Conservation (phyloP, 306 rosid genomes). For the Quercus ilex region DNA sequence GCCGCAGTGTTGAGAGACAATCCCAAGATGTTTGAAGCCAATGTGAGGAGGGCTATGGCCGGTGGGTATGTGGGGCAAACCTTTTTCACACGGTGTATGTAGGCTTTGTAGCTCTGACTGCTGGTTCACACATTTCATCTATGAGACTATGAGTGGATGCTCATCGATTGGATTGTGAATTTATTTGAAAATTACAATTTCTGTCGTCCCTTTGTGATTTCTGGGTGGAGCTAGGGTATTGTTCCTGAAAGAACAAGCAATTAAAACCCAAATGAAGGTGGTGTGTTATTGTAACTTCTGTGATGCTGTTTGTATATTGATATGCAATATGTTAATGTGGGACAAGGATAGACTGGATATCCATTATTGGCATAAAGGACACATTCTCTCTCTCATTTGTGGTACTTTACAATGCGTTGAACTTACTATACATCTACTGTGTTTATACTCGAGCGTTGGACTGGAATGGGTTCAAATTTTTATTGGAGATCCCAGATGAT, state of each 20-base stretch:
- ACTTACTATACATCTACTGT: no score
- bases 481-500: no score
- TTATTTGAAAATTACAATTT: slow-evolving; percentile 28
- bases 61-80: slow-evolving; percentile 93
- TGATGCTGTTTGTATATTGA: slow-evolving; percentile 25
- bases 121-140: slow-evolving; percentile 28
- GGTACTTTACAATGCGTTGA: no score
- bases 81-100: slow-evolving; percentile 71
- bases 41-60: slow-evolving; percentile 87
- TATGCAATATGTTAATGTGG: slow-evolving; percentile 10
- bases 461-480: no score
- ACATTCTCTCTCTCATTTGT: no score
- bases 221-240: slow-evolving; percentile 31
- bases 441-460: no score
- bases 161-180: slow-evolving; percentile 47
- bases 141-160: slow-evolving; percentile 36
- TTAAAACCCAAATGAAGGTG: slow-evolving; percentile 31
- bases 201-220: slow-evolving; percentile 24
- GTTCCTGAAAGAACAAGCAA: slow-evolving; percentile 23
- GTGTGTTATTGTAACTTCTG: slow-evolving; percentile 33
- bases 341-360: slow-evolving; percentile 20
- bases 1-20: slow-evolving; percentile 86
- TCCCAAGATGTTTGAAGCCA: slow-evolving; percentile 71
- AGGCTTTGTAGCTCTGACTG: slow-evolving; percentile 23
- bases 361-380: background rate